A percentile compares a stretch with the other conserved stretches of the same genome.
Evolutionary conservation across 805 yeast genomes (phyloP).

Genomic region (Candida insectorum): DNA sequence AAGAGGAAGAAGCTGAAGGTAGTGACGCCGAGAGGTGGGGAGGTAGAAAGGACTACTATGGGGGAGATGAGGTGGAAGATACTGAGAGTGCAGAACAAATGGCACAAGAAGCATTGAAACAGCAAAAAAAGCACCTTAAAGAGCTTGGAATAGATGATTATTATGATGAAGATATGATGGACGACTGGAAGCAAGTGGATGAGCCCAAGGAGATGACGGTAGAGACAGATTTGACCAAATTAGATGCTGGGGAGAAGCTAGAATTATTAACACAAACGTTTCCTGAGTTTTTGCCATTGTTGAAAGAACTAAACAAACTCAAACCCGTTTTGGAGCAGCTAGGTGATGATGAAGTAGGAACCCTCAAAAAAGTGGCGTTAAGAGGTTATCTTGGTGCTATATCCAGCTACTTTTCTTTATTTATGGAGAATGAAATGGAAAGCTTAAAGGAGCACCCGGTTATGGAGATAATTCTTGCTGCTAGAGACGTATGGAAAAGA

Average conservation of each 20-base stretch:
- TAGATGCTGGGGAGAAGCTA: constrained; percentile 53
- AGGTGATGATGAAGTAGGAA: constrained; percentile 26
- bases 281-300: constrained; percentile 82
- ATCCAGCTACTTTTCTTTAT: constrained; percentile 72
- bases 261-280: constrained; percentile 56
- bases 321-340: constrained; percentile 18
- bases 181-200: constrained; percentile 67
- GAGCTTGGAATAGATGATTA: constrained; percentile 65
- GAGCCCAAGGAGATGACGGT: constrained; percentile 19
- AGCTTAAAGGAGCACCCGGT: constrained; percentile 82
- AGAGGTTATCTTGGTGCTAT: constrained; percentile 78
- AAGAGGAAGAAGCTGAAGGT: constrained; percentile 23
- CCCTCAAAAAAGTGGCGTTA: constrained; percentile 65
- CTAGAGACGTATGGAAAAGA: constrained; percentile 88
- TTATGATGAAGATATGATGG: constrained; percentile 70
- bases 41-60: constrained; percentile 48
- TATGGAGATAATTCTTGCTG: constrained; percentile 79
- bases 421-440: constrained; percentile 51
- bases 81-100: constrained; percentile 74
- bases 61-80: constrained; percentile 66
- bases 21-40: constrained; percentile 41
- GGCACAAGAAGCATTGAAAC: constrained; percentile 83
- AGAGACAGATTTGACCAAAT: constrained; percentile 16
- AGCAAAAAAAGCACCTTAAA: constrained; percentile 70
- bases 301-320: constrained; percentile 50